Evolutionary conservation across 192 early-diverging fungal species (phyloP).

Genomic region (Physocladia obscura): DNA sequence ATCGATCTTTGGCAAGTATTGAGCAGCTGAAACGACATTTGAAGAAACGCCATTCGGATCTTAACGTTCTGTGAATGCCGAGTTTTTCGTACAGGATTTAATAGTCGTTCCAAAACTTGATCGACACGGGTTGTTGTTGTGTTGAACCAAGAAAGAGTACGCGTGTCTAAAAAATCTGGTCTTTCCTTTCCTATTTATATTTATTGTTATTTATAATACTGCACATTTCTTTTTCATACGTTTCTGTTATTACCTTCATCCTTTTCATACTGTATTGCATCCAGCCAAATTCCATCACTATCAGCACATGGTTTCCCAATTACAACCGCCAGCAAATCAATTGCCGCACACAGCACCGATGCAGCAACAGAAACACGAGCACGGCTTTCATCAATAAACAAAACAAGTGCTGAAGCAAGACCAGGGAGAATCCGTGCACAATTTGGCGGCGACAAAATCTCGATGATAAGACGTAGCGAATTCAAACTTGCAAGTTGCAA

Average conservation of each 20-base stretch:
- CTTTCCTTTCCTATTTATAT: no score
- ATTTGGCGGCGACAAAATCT: not conserved
- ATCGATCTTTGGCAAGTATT: not conserved
- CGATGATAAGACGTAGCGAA: not conserved
- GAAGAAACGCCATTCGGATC: slow-evolving; percentile 1
- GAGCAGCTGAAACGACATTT: not conserved
- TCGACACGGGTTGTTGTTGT: not conserved
- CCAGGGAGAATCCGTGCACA: slow-evolving; percentile 10
- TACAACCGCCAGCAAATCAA: not conserved
- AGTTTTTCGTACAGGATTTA: not conserved
- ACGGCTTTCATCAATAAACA: not conserved
- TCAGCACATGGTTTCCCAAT: not conserved
- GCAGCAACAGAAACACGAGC: not conserved
- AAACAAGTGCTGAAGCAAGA: not conserved
- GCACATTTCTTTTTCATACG: not conserved
- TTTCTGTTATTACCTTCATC: no score
- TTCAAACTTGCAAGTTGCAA: not conserved
- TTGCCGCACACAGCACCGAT: not conserved
- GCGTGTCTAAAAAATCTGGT: not conserved
- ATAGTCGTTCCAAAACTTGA: slow-evolving; percentile 1
- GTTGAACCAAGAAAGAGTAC: not conserved
- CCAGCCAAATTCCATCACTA: not conserved
- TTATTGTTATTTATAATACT: no score
- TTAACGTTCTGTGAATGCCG: not conserved
- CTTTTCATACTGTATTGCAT: not conserved